Base-by-base conservation (phyloP, 2,329 filamentous ascomycete genomes). In the Paecilomyces formosus region DNA sequence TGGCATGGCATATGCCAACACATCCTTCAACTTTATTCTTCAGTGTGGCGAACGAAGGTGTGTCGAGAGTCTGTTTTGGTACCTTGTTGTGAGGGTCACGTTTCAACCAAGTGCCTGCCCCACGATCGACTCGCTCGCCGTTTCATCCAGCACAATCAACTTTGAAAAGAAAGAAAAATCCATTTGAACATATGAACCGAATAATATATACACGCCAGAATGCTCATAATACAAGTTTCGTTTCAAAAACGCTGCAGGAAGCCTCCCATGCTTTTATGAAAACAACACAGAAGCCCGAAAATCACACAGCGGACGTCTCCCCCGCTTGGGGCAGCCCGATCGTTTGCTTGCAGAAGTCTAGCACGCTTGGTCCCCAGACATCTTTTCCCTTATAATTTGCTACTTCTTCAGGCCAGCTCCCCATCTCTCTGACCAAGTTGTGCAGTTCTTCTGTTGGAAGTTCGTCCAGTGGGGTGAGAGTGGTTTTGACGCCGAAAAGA, bases 401-500 rank as follows among this genome's bases (percentile, higher is more conserved):
- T 58, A 79, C 74, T 50, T 75, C 73, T 3, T 75, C 72, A 6
- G 77, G 76, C 78, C 78, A 79, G 24, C 72, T 78, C 45, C 67
- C 66, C 55, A 79, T 72, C 57, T 79, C 76, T n/a, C 67, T 76
- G 6, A 69, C 74, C 24, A 80, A 65, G 50, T 75, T 76, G 30
- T 69, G 65, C 35, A 78, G 61, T 61, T 79, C 77, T 21, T 74
- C 67, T 56, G 71, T 70, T 0, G 71, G 70, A 4, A 80, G 65
- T 54, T 78, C 72, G 3, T 72, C 68, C 5, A 81, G 62, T 0
- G 70, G 70, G 2, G 74, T 72, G 54, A 82, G 66, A 8, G 73
- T 74, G 0, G 80, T 82, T 60, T 78, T 77, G 8, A 81, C 79
- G 0, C 78, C 78, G 61, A 82, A 81, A 3, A 82, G 69, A 1